Evolutionary conservation across 1,139 yeast genomes (phyloP), one percentile per base, ranked within the genome.

Genomic region (Candida albicans): DNA sequence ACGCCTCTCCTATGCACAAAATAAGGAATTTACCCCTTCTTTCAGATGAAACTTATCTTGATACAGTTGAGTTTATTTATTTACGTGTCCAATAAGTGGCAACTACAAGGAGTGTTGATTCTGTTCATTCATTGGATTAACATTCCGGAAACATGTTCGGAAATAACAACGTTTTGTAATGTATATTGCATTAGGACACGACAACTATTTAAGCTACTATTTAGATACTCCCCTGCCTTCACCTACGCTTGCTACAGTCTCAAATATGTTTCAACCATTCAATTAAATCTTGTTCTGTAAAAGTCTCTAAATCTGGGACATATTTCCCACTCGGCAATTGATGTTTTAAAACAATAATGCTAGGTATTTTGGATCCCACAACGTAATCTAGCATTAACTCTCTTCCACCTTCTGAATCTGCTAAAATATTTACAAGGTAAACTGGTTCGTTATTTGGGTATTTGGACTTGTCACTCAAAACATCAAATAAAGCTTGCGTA

Each of bases 371-470:
- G 26, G 47, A 39, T 27, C 68, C 72, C 13, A 86, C 81, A 43
- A 73, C 80, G 57, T 84, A 87, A 35, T 82, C 74, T 33, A 73
- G 61, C 64, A 81, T 64, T 41, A 87, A 63, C 12, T 79, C 87
- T 43, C 76, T 71, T 11, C 84, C 82, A 2, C 79, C 89, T 9
- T 75, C 75, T 45, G 80, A 79, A 53, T 86, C 93, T 35, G 82
- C 73, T 54, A 86, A 84, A 18, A 87, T 75, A 57, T 85, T 90
- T 12, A 83, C 93, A 62, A 82, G 68, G 51, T 81, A 80, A 35
- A 86, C 74, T 3, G 67, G 61, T 31, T 64, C 61, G 4, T 52
- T 50, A 40, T 62, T 54, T 4, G 79, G 78, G 54, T 68, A 73
- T 54, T 74, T 73, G 26, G 71, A 72, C 18, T 82, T 74, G 51